phyloP scores from a whole-genome alignment of 495 filamentous ascomycete genomes.

The Chaetomidium leptoderma region DNA sequence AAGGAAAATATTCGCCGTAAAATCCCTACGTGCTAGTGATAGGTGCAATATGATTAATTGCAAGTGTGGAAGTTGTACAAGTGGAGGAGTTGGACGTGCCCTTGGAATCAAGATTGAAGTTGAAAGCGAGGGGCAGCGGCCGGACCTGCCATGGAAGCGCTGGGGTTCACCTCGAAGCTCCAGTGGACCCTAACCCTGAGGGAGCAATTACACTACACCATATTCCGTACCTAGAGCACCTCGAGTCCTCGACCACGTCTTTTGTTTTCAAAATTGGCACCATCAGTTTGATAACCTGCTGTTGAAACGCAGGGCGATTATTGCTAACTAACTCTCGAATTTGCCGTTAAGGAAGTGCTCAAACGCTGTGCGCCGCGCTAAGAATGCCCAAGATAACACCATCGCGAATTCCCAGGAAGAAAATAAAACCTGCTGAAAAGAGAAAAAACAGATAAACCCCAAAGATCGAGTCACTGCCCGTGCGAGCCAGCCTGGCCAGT shows the following conservation, averaged over 20 bases:
- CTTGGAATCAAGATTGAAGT: not conserved
- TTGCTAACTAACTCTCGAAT: conserved; percentile 1
- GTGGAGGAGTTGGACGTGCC: not conserved
- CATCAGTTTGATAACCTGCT: not conserved
- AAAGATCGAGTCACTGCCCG: conserved; percentile 35
- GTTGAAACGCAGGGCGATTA: conserved; percentile 5
- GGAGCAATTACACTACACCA: too few species aligned
- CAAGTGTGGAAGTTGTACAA: not conserved
- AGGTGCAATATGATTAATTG: not conserved
- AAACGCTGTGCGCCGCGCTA: conserved; percentile 9
- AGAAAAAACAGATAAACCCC: not conserved
- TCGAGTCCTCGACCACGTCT: too few species aligned
- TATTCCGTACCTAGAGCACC: too few species aligned
- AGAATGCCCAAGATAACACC: not conserved
- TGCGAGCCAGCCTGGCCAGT: conserved; percentile 47
- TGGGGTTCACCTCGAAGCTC: not conserved
- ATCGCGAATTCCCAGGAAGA: not conserved
- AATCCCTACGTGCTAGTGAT: too few species aligned
- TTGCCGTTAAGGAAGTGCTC: conserved; percentile 7
- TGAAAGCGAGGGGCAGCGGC: not conserved
- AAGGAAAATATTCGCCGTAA: too few species aligned
- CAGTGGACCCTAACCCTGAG: not conserved
- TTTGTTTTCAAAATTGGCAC: too few species aligned
- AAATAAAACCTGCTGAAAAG: not conserved
- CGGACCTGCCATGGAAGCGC: not conserved